Evolutionary conservation across 2,329 filamentous ascomycete genomes (phyloP), one percentile per base, ranked within the genome.

Genomic region (Dothidotthia symphoricarpi): DNA sequence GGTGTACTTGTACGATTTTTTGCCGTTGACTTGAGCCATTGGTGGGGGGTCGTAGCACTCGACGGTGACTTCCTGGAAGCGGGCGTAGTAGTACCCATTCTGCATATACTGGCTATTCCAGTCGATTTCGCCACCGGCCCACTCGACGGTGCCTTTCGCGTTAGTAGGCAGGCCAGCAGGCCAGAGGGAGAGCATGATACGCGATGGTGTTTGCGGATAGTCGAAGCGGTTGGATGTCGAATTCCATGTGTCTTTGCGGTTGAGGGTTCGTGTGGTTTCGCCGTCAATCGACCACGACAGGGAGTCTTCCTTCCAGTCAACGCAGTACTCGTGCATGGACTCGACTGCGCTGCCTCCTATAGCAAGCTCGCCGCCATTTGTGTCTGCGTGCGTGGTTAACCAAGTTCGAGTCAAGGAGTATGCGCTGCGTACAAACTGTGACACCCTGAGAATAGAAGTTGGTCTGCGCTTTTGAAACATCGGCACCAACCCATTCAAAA

Each of bases 381-480:
- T 73, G 63, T 95, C 87, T 93, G 24, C 19, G 5, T 4, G 5
- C 7, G 6, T 11, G 11, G 41, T 57, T 34, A 68, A 56, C 39
- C 4, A 19, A 15, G 6, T 12, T 10, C 22, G 3, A 15, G n/a
- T n/a, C n/a, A 1, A 14, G 3, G 6, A 9, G 4, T 14, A 15
- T 41, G 16, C 22, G 24, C 39, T 30, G 28, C 17, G 16, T 75
- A 95, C 88, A 97, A 67, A 91, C 77, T 26, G 88, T 84, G 48
- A 96, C 84, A 61, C 93, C 93, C 72, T 96, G 90, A 72, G 85
- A 96, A 72, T 96, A 98, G 75, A 83, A 98, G 74, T 98, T 98
- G 64, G 89, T 93, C 74, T 98, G 90, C 13, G 85, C 87, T 47
- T 77, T 79, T 31, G 74, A 62, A 46, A 95, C 74, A 60, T 96